A percentile compares a stretch with the other conserved stretches of the same genome.
These are phyloP conservation scores for Prunus fruticosa DNA, from an alignment of 306 rosid species.

Conservation along the genomic window DNA sequence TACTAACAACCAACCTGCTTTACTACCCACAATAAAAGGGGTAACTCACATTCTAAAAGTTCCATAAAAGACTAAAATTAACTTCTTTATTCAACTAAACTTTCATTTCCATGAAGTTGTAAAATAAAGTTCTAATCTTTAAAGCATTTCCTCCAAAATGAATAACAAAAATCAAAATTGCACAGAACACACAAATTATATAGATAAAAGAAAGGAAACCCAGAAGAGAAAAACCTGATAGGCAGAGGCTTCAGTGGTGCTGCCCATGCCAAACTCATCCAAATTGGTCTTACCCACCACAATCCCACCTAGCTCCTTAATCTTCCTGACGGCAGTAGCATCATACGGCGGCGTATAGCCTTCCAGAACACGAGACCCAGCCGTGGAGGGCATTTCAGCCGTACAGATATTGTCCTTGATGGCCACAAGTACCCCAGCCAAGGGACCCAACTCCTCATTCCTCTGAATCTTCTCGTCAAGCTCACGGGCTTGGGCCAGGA, in stretches of 20 bases:
- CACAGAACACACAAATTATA: not conserved
- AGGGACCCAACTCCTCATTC: slow-evolving; percentile 66
- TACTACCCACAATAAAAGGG: not conserved
- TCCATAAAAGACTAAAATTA: not conserved
- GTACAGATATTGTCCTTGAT: slow-evolving; percentile 96
- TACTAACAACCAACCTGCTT: not conserved
- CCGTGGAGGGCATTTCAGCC: slow-evolving; percentile 85
- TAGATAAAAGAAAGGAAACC: not conserved
- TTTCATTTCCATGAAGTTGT: not conserved
- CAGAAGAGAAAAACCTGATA: slow-evolving; percentile 58
- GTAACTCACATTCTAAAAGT: not conserved
- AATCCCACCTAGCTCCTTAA: slow-evolving; percentile 75
- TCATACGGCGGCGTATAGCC: slow-evolving; percentile 84
- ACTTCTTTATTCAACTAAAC: not conserved
- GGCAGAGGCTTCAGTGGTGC: slow-evolving; percentile 93
- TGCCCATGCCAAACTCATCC: slow-evolving; percentile 99
- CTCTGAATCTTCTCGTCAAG: slow-evolving; percentile 50
- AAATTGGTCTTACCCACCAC: slow-evolving; percentile 89
- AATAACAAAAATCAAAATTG: not conserved
- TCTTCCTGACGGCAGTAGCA: slow-evolving; percentile 76
- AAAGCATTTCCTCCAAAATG: not conserved
- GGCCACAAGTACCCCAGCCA: slow-evolving; percentile 83
- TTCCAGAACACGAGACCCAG: slow-evolving; percentile 70
- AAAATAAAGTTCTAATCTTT: not conserved
- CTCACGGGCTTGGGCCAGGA: slow-evolving; percentile 48